phyloP scores from a whole-genome alignment of 2,329 filamentous ascomycete species.

The Dactylonectria macrodidyma region DNA sequence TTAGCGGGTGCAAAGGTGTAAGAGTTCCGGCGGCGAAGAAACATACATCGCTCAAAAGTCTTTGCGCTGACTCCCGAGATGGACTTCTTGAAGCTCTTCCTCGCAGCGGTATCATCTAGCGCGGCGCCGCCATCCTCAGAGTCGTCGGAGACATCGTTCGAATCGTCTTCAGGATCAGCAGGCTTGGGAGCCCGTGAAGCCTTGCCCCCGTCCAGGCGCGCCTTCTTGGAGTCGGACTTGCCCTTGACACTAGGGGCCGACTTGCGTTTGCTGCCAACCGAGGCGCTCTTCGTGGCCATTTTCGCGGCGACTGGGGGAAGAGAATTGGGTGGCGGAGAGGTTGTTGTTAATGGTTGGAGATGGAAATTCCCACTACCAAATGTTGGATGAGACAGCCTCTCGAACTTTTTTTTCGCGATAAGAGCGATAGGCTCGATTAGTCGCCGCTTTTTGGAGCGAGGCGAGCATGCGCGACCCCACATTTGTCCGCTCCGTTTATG shows the following conservation, averaged over 20 bases:
- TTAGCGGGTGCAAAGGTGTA: conserved; percentile 24
- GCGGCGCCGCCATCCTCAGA: conserved; percentile 68
- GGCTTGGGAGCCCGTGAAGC: conserved; percentile 56
- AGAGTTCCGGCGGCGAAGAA: conserved; percentile 17
- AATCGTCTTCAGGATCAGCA: conserved; percentile 59
- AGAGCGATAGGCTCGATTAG: conserved; percentile 20
- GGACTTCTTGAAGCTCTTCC: conserved; percentile 53
- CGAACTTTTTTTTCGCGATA: conserved; percentile 48
- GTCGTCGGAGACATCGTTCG: conserved; percentile 65
- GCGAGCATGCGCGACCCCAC: conserved; percentile 6
- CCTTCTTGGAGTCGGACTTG: conserved; percentile 65
- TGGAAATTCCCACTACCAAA: conserved; percentile 40
- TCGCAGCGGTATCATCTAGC: conserved; percentile 58
- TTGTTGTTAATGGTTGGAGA: conserved; percentile 29
- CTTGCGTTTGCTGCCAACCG: conserved; percentile 71
- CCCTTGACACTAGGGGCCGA: conserved; percentile 61
- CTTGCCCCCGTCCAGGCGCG: conserved; percentile 58
- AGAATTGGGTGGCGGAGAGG: conserved; percentile 21
- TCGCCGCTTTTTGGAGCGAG: conserved; percentile 20
- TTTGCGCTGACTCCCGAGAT: conserved; percentile 54
- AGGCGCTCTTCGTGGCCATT: conserved; percentile 66
- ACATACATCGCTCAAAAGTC: conserved; percentile 60
- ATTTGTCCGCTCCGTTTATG: not conserved
- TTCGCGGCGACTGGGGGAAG: conserved; percentile 32
- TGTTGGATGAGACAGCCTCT: conserved; percentile 15